These are phyloP conservation scores for Waltergamsia citrina DNA, from an alignment of 2,329 filamentous ascomycete genomes.

Conservation along the genomic window DNA sequence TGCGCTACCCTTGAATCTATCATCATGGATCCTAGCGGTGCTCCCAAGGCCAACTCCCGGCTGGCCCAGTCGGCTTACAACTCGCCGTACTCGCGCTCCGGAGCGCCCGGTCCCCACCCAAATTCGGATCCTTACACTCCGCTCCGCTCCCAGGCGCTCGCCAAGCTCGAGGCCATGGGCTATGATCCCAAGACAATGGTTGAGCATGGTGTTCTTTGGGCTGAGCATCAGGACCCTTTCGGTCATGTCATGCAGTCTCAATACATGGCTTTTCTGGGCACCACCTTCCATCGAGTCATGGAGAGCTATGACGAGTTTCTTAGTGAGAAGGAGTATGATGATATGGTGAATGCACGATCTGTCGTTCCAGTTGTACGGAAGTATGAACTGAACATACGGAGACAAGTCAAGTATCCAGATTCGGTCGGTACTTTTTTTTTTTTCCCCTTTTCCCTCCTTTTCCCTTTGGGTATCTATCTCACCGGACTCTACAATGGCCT, in stretches of 20 bases:
- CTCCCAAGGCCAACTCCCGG: too few relatives aligned
- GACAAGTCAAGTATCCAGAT: conserved; percentile 12
- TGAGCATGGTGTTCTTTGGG: conserved; percentile 13
- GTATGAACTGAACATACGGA: conserved; percentile 10
- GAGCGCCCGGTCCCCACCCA: conserved; percentile 1
- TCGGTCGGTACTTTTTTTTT: conserved; percentile 4
- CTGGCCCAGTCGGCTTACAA: too few relatives aligned
- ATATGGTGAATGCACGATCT: conserved; percentile 10
- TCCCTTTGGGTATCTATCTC: not conserved
- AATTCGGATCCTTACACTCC: conserved; percentile 1
- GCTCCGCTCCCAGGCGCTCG: conserved; percentile 6
- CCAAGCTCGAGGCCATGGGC: conserved; percentile 8
- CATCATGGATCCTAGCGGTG: too few relatives aligned
- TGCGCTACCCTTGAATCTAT: too few relatives aligned
- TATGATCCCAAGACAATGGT: conserved; percentile 8
- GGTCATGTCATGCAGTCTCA: conserved; percentile 14
- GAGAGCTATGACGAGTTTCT: conserved; percentile 14
- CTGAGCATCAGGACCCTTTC: conserved; percentile 14
- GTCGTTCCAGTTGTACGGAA: conserved; percentile 11
- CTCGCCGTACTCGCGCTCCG: conserved; percentile 5
- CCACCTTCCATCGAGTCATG: conserved; percentile 11
- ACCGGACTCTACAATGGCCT: too few relatives aligned
- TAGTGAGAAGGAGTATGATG: conserved; percentile 12
- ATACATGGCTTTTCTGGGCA: conserved; percentile 12
- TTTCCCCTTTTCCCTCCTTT: not conserved